These are phyloP conservation scores for Tetraselmis chui DNA, from an alignment of 139 green algal genomes.

Conservation along the genomic window DNA sequence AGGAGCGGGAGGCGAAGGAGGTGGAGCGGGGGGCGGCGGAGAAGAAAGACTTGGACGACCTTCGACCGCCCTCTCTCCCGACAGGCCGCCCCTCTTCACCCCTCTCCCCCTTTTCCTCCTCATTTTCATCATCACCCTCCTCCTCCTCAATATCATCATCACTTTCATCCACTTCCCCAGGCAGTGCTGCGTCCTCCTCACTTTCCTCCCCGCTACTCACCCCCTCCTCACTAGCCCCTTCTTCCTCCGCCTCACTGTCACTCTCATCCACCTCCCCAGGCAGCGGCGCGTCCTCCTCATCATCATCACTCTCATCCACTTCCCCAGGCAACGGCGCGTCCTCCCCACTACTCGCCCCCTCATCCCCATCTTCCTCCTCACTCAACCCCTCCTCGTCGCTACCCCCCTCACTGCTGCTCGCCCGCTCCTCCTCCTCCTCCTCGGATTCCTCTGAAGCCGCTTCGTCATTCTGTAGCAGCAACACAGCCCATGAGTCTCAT, in stretches of 20 bases:
- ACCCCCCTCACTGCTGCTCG: background rate
- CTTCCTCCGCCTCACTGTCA: background rate
- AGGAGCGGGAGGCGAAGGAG: constrained; percentile 26
- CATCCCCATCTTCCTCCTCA: background rate
- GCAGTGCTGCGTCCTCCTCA: constrained; percentile 11
- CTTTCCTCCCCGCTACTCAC: background rate
- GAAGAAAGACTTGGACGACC: constrained; percentile 45
- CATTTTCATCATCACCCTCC: constrained; percentile 16
- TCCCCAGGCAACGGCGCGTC: constrained; percentile 17
- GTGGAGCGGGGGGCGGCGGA: background rate
- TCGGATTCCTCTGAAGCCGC: too few relatives aligned
- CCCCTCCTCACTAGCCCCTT: background rate
- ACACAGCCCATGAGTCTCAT: too few relatives aligned
- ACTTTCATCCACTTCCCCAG: constrained; percentile 22
- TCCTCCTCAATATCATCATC: constrained; percentile 14
- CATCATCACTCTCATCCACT: constrained; percentile 16
- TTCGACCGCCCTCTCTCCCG: background rate
- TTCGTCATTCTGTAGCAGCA: too few relatives aligned
- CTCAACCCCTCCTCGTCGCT: background rate
- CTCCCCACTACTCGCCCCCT: background rate
- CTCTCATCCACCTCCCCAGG: constrained; percentile 33
- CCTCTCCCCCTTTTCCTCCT: constrained; percentile 15
- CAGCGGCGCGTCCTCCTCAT: constrained; percentile 26
- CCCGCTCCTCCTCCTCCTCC: background rate
- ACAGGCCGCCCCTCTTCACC: background rate